Conservation (phyloP, 192 early-diverging fungal genomes). For the Coemansia sp. region DNA sequence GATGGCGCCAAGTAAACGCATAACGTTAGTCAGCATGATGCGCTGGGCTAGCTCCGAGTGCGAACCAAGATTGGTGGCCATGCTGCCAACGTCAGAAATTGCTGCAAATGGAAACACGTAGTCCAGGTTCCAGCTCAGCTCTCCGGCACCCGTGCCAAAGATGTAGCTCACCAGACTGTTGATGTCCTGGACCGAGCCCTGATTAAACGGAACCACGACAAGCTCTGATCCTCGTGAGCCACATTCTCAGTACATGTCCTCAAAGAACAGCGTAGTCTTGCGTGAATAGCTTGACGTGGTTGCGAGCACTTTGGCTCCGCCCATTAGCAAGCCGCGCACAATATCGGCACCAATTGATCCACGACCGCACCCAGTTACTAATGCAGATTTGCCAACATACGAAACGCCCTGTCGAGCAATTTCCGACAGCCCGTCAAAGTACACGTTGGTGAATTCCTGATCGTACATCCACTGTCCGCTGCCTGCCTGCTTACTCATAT, state of each 20-base stretch:
- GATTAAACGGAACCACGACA: constrained; percentile 94
- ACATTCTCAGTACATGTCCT: constrained; percentile 78
- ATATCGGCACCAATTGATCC: constrained; percentile 91
- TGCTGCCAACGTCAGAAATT: constrained; percentile 78
- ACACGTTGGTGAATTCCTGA: constrained; percentile 63
- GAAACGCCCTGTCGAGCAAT: constrained; percentile 76
- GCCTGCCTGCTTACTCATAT: constrained; percentile 6
- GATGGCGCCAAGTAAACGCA: constrained; percentile 81
- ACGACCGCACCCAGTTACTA: constrained; percentile 89
- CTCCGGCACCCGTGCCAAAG: constrained; percentile 65
- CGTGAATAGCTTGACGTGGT: constrained; percentile 89
- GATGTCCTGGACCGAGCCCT: constrained; percentile 81
- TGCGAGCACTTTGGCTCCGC: constrained; percentile 86
- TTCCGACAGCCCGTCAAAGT: constrained; percentile 69
- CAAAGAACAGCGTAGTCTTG: constrained; percentile 79
- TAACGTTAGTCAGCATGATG: constrained; percentile 89
- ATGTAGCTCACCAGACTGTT: constrained; percentile 81
- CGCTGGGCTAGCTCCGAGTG: constrained; percentile 88
- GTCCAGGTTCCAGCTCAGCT: constrained; percentile 89
- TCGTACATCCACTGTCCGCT: constrained; percentile 69
- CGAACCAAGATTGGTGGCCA: constrained; percentile 79
- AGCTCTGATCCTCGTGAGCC: constrained; percentile 82
- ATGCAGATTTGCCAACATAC: constrained; percentile 77
- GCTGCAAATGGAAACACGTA: constrained; percentile 92
- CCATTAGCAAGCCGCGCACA: constrained; percentile 83